phyloP scores from a whole-genome alignment of 352 stramenopile genomes.

The Pythium utonaiense region DNA sequence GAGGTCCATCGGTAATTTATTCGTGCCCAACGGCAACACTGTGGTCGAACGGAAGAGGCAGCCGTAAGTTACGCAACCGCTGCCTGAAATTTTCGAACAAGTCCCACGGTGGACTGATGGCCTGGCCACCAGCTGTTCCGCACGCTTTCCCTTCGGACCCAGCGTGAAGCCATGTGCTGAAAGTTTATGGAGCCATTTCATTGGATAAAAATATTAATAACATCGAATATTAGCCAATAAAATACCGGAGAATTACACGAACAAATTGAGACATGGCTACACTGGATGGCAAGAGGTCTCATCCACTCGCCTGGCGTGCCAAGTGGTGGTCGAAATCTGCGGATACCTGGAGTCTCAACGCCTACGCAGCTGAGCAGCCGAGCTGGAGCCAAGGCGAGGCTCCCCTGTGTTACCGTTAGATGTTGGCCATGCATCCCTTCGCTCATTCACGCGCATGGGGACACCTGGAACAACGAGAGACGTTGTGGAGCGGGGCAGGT shows the following conservation, averaged over 20 bases:
- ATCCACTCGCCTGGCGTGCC: too few relatives aligned
- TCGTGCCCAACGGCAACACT: background rate
- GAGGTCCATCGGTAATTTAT: background rate
- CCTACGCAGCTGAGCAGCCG: too few relatives aligned
- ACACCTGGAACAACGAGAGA: too few relatives aligned
- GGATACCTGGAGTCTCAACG: too few relatives aligned
- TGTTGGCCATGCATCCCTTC: too few relatives aligned
- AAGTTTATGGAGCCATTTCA: background rate
- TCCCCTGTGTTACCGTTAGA: too few relatives aligned
- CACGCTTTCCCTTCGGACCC: background rate
- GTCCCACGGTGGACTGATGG: conserved; percentile 9
- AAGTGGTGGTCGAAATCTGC: too few relatives aligned
- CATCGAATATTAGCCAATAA: background rate
- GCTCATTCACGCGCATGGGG: too few relatives aligned
- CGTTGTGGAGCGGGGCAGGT: too few relatives aligned
- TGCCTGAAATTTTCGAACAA: background rate
- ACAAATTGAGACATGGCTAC: conserved; percentile 4
- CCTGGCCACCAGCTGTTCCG: conserved; percentile 1
- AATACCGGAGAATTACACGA: too few relatives aligned
- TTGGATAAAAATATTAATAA: background rate
- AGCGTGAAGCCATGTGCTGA: conserved; percentile 7
- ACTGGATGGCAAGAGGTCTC: background rate
- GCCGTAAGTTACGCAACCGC: background rate
- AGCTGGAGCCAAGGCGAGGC: too few relatives aligned
- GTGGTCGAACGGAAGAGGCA: background rate